Percentiles rank a stretch among this genome's conserved stretches.
Conservation (phyloP, 176 grass and related monocot species). For the Aegilops sharonensis region DNA sequence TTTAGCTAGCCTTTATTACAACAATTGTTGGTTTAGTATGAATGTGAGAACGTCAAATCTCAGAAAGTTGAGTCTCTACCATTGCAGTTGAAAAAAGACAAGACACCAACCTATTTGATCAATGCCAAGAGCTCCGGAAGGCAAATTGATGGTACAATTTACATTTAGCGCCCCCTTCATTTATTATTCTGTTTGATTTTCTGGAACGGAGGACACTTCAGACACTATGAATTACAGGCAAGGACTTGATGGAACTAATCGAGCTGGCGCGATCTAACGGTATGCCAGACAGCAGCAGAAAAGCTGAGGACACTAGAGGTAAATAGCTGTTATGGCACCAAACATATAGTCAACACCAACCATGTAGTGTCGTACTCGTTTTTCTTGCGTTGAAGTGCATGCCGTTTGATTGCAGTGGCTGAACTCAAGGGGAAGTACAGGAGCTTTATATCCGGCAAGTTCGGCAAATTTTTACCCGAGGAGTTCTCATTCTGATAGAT, state of each 20-base stretch:
- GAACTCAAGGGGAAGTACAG: slow-evolving; percentile 87
- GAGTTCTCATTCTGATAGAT: slow-evolving; percentile 62
- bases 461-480: slow-evolving; percentile 40
- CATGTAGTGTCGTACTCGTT: neutral
- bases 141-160: slow-evolving; percentile 48
- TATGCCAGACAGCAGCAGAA: slow-evolving; percentile 36
- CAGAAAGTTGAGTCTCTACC: slow-evolving; percentile 12
- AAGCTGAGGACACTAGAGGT: slow-evolving; percentile 51
- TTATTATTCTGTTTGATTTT: slow-evolving; percentile 9
- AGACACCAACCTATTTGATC: slow-evolving; percentile 70
- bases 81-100: slow-evolving; percentile 67
- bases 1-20: neutral
- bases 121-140: slow-evolving; percentile 68
- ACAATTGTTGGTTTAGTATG: neutral
- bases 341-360: slow-evolving; percentile 5
- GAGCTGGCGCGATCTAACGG: slow-evolving; percentile 35
- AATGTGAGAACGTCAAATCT: neutral
- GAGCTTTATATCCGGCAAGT: slow-evolving; percentile 68
- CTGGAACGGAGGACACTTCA: neutral
- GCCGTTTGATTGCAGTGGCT: slow-evolving; percentile 46
- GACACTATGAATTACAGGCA: slow-evolving; percentile 41
- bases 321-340: slow-evolving; percentile 17
- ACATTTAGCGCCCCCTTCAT: neutral
- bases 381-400: neutral
- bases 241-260: slow-evolving; percentile 50